Base-by-base conservation (phyloP, 2,329 filamentous ascomycete species). In the Cytospora chrysosperma region DNA sequence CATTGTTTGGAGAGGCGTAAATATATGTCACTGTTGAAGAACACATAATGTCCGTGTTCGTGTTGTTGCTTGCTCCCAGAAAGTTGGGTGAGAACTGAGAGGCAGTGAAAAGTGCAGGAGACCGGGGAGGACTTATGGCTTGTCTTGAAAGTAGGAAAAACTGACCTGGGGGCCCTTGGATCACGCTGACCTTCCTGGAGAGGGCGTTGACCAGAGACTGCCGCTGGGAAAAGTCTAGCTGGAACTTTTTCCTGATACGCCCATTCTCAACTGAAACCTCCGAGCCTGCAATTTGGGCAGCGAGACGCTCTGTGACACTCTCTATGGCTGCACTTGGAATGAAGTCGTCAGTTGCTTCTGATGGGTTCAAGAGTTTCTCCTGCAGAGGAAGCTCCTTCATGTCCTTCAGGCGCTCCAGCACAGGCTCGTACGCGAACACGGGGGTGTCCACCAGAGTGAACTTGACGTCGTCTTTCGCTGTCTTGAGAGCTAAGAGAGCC, bases 131-230 rank as follows among this genome's bases (percentile, higher is more conserved):
- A 21, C 13, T 2, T 2, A 6, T 2, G 7, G n/a, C 1, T 1
- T 21, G 1, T 2, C 10, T 6, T 30, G 24, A n/a, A 21, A 21
- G 43, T 4, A 3, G 4, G n/a, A n/a, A 15, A 12, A 24, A 7
- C 49, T 15, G 4, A 85, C 86, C 89, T 68, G 90, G 90, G 1
- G 90, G 90, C 0, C 90, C 90, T 76, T 92, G 89, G 1, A 93
- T 89, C 0, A 88, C 72, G 55, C 84, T 85, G 0, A 92, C 72
- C 0, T 75, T 73, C 9, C 81, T 81, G 0, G 71, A 75, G 0
- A 93, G 68, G 0, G 85, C 84, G 19, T 79, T 72, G 3, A 85
- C 65, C 0, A 92, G 70, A 1, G 88, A 87, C 0, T 76, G 68
- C 0, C 80, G 74, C 68, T 92, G 89, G 0, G 87, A 81, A 12